These are phyloP conservation scores for Cyclaneusma minus DNA, from an alignment of 2,329 filamentous ascomycete species.

Conservation along the genomic window DNA sequence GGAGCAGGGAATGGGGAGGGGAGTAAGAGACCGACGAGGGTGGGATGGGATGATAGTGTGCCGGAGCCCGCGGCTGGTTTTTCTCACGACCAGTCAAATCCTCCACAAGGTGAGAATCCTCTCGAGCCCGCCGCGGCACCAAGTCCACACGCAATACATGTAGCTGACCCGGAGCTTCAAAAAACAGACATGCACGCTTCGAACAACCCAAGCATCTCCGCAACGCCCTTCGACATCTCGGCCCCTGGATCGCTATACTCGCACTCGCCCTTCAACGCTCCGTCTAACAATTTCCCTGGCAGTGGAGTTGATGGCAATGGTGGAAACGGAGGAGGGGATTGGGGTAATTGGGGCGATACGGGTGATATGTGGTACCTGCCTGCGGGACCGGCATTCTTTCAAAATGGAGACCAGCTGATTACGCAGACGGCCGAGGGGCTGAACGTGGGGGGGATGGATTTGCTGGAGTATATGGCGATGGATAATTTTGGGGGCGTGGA, in stretches of 20 bases:
- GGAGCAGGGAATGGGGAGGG: slow-evolving; percentile 2
- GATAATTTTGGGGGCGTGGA: no score
- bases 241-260: slow-evolving; percentile 36
- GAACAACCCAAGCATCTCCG: slow-evolving; percentile 39
- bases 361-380: slow-evolving; percentile 52
- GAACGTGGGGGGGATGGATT: slow-evolving; percentile 48
- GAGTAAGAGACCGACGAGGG: neutral
- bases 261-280: slow-evolving; percentile 30
- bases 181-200: slow-evolving; percentile 20
- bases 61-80: no score
- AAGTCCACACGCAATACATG: neutral
- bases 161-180: slow-evolving; percentile 3
- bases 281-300: slow-evolving; percentile 14
- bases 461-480: slow-evolving; percentile 55
- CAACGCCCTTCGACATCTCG: slow-evolving; percentile 45
- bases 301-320: slow-evolving; percentile 18
- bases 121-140: neutral
- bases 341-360: slow-evolving; percentile 8
- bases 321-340: slow-evolving; percentile 10
- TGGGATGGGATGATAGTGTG: neutral
- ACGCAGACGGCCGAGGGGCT: slow-evolving; percentile 54
- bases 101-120: neutral
- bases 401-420: slow-evolving; percentile 42
- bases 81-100: no score
- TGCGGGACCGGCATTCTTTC: slow-evolving; percentile 46